A percentile compares a stretch with the other conserved stretches of the same genome.
These are phyloP conservation scores for Cichorium intybus DNA, from an alignment of 140 eudicot genomes.

Conservation along the genomic window DNA sequence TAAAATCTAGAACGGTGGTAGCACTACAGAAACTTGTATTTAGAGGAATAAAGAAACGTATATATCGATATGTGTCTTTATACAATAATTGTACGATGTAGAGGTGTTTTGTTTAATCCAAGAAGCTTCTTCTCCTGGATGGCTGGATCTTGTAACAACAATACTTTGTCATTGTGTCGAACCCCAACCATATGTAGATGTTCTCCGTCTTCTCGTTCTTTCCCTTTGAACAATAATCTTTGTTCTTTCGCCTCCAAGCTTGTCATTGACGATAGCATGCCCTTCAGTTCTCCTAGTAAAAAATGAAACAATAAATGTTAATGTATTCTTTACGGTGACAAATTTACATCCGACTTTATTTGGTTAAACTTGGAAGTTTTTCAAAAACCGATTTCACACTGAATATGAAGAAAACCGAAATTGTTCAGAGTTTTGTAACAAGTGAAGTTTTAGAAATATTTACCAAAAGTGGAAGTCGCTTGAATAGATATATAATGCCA, in stretches of 20 bases:
- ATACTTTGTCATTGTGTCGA: slow-evolving; percentile 68
- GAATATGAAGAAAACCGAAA: no score
- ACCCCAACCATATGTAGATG: slow-evolving; percentile 91
- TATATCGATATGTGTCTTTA: slow-evolving; percentile 6
- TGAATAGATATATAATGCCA: slow-evolving; percentile 64
- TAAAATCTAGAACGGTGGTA: background rate
- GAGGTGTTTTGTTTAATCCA: slow-evolving; percentile 35
- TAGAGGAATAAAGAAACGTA: background rate
- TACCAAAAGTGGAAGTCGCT: slow-evolving; percentile 88
- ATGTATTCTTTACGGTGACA: background rate
- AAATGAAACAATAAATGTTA: background rate
- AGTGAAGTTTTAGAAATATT: no score
- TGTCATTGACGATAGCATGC: slow-evolving; percentile 47
- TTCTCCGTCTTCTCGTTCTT: slow-evolving; percentile 76
- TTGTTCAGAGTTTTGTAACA: background rate
- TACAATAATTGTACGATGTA: slow-evolving; percentile 48
- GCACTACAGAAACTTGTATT: background rate
- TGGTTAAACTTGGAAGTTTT: no score
- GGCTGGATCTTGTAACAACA: slow-evolving; percentile 78
- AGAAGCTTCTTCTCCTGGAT: slow-evolving; percentile 61
- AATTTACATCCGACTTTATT: background rate
- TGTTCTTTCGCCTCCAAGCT: slow-evolving; percentile 66
- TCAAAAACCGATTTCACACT: no score
- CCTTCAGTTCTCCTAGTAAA: slow-evolving; percentile 65
- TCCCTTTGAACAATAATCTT: slow-evolving; percentile 74